Conservation (phyloP, 768 basidiomycete genomes). For the Ramaria sp. region DNA sequence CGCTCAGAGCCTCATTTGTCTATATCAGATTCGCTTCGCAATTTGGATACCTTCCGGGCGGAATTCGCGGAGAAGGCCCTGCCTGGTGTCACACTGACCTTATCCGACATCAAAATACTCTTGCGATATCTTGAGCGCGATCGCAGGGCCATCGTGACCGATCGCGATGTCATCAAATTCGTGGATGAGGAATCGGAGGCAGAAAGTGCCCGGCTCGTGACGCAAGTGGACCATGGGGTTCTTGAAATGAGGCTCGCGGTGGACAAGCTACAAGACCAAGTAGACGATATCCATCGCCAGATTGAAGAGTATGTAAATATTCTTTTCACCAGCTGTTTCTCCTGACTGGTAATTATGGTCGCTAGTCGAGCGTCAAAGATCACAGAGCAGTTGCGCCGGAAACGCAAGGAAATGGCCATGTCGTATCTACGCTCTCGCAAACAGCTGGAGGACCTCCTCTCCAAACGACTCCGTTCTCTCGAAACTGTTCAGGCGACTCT, state of each 20-base stretch:
- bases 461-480: conserved; percentile 64
- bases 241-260: conserved; percentile 71
- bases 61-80: conserved; percentile 40
- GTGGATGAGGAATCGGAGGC: conserved; percentile 29
- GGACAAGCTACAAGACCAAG: conserved; percentile 52
- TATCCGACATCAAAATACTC: conserved; percentile 57
- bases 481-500: conserved; percentile 69
- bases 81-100: conserved; percentile 35
- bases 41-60: conserved; percentile 44
- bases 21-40: conserved; percentile 54
- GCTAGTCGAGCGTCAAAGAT: conserved; percentile 60
- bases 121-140: conserved; percentile 77
- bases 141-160: conserved; percentile 45
- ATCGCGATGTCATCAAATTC: conserved; percentile 77
- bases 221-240: conserved; percentile 73
- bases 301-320: conserved; percentile 57
- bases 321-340: not conserved
- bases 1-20: conserved; percentile 33
- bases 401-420: conserved; percentile 65
- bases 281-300: conserved; percentile 55
- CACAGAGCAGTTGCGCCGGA: conserved; percentile 49
- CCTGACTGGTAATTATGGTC: not conserved
- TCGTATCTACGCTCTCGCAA: conserved; percentile 75
- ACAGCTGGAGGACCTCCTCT: conserved; percentile 64
- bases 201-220: conserved; percentile 37